Evolutionary conservation across 352 stramenopile species (phyloP).

Genomic region (Globisporangium okanoganense): DNA sequence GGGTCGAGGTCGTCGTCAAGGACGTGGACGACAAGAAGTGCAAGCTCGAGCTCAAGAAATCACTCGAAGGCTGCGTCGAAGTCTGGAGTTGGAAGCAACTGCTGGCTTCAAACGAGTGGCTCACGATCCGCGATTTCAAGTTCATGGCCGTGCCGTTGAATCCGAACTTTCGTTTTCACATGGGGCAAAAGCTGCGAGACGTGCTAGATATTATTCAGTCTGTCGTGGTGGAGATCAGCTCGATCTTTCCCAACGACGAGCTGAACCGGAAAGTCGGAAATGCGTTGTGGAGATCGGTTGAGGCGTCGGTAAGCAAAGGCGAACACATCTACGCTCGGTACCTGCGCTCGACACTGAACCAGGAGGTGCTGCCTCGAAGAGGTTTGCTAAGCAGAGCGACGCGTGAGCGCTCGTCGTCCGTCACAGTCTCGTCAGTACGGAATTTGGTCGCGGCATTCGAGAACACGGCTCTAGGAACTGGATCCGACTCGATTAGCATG

Average conservation of each 20-base stretch:
- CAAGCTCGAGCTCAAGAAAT: slow-evolving; percentile 59
- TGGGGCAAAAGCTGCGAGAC: slow-evolving; percentile 58
- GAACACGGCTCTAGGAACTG: slow-evolving; percentile 17
- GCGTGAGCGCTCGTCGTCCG: slow-evolving; percentile 14
- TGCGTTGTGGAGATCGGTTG: slow-evolving; percentile 54
- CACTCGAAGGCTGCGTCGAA: slow-evolving; percentile 34
- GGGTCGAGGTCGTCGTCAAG: slow-evolving; percentile 52
- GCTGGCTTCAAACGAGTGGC: slow-evolving; percentile 42
- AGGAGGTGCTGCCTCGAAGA: slow-evolving; percentile 23
- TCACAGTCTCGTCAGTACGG: slow-evolving; percentile 17
- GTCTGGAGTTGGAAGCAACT: slow-evolving; percentile 35
- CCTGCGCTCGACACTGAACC: slow-evolving; percentile 58
- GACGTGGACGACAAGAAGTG: slow-evolving; percentile 62
- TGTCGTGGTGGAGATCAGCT: slow-evolving; percentile 69
- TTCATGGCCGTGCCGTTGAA: slow-evolving; percentile 47
- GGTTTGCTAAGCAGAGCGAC: background rate
- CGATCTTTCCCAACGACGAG: slow-evolving; percentile 66
- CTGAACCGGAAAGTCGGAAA: slow-evolving; percentile 47
- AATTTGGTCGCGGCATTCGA: slow-evolving; percentile 27
- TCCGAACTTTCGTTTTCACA: slow-evolving; percentile 59
- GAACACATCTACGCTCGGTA: slow-evolving; percentile 77
- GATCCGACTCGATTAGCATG: slow-evolving; percentile 2
- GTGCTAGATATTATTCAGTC: slow-evolving; percentile 54
- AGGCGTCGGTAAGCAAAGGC: slow-evolving; percentile 45
- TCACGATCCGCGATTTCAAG: slow-evolving; percentile 47